These are phyloP conservation scores for Nemania diffusa DNA, from an alignment of 2,329 filamentous ascomycete species.

Conservation along the genomic window DNA sequence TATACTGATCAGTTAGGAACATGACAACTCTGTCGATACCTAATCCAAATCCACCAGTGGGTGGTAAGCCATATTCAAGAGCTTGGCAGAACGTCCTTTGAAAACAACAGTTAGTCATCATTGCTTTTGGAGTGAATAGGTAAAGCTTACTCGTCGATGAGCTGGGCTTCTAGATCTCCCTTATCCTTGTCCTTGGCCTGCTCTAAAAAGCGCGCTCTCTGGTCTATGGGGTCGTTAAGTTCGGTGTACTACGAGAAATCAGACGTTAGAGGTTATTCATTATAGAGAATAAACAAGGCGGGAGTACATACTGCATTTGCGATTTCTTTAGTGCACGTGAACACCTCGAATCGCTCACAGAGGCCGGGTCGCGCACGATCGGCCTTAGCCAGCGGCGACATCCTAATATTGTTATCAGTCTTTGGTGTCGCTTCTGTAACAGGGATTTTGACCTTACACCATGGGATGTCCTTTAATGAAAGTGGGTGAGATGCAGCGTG, in stretches of 20 bases:
- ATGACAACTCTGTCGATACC: constrained; percentile 85
- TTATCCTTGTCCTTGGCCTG: constrained; percentile 95
- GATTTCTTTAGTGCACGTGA: constrained; percentile 97
- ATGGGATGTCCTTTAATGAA: constrained; percentile 85
- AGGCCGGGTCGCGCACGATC: constrained; percentile 84
- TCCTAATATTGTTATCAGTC: constrained; percentile 50
- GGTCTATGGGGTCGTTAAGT: constrained; percentile 96
- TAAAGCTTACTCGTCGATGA: constrained; percentile 78
- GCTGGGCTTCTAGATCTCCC: constrained; percentile 96
- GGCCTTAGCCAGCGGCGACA: constrained; percentile 97
- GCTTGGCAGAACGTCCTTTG: constrained; percentile 81
- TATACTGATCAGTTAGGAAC: constrained; percentile 96
- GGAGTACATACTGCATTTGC: constrained; percentile 71
- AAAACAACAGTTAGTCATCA: constrained; percentile 12
- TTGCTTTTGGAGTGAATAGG: not conserved
- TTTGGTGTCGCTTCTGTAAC: not conserved
- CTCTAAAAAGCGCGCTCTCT: constrained; percentile 91
- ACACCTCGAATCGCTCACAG: constrained; percentile 97
- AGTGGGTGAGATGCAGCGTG: constrained; percentile 80
- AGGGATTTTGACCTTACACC: constrained; percentile 40
- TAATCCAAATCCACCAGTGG: constrained; percentile 96
- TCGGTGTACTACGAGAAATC: constrained; percentile 69
- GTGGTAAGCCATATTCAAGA: constrained; percentile 90
- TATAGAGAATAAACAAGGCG: not conserved
- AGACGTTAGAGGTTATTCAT: not conserved